Base-by-base conservation (phyloP, 1,139 yeast species). In the Lodderomyces theae region DNA sequence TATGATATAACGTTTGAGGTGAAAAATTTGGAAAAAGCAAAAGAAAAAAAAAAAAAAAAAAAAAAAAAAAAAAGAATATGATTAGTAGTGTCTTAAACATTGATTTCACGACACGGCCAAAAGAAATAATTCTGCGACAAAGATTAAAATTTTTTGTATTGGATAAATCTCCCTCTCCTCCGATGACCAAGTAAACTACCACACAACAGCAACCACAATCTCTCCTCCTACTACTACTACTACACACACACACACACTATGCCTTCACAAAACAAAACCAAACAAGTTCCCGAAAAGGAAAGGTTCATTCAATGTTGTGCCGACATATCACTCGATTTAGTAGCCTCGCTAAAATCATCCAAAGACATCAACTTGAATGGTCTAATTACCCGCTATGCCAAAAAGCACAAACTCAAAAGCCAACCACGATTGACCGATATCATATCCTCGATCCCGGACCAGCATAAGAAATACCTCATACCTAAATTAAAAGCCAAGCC, bases 401-500 rank as follows among this genome's bases (percentile, higher is more conserved):
- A 90, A 60, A 88, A 89, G 65, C 88, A 92, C 70, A 88, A 86
- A 64, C 73, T 92, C 46, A 86, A 87, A 52, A 86, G 85, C 53
- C 98, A 90, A 60, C 99, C 99, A 15, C 72, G 98, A 52, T 72
- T 92, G 41, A 92, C 97, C 1, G 99, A 92, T 63, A 89, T 92
- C 54, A 92, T 92, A 35, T 80, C 90, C 23, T 86, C 97, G 1
- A 92, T 92, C 47, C 99, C 99, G 2, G 97, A 92, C 58, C 97
- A 90, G 57, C 84, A 92, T 63, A 89, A 88, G 62, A 88, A 88
- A 58, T 89, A 90, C 58, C 69, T 92, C 44, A 72, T 94, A 37
- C 98, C 98, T 3, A 90, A 90, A 64, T 73, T 92, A 39, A 88
- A 92, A 66, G 98, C 98, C 22, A 92, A 92, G 62, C 99, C 99